phyloP scores from a whole-genome alignment of 768 basidiomycete genomes.

The Rhizopogon vinicolor region DNA sequence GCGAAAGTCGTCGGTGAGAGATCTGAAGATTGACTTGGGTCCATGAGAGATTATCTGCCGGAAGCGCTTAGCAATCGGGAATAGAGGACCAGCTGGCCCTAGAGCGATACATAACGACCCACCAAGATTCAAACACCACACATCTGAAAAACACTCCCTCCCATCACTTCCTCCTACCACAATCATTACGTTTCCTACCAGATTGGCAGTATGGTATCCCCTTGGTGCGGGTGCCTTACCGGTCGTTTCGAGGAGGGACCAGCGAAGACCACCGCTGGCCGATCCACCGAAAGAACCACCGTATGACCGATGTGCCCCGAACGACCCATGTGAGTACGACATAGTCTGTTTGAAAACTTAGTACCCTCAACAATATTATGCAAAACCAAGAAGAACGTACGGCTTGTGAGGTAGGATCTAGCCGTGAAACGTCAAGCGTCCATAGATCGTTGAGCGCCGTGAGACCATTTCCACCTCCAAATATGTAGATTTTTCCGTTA shows the following conservation, averaged over 20 bases:
- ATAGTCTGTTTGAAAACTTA: not conserved
- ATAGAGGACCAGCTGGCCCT: not conserved
- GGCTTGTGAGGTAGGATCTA: conserved; percentile 17
- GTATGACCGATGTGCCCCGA: too few relatives aligned
- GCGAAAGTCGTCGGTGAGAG: conserved; percentile 63
- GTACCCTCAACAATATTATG: not conserved
- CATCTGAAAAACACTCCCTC: conserved; percentile 79
- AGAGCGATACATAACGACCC: conserved; percentile 21
- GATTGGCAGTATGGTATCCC: conserved; percentile 90
- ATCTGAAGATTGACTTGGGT: conserved; percentile 18
- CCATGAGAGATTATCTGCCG: conserved; percentile 24
- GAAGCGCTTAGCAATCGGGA: not conserved
- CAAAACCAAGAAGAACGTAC: not conserved
- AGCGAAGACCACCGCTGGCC: conserved; percentile 34
- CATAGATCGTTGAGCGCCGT: conserved; percentile 89
- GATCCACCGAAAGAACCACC: conserved; percentile 11
- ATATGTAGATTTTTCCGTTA: conserved; percentile 70
- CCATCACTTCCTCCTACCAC: conserved; percentile 92
- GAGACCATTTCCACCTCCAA: conserved; percentile 92
- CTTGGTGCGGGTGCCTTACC: conserved; percentile 58
- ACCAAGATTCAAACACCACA: conserved; percentile 88
- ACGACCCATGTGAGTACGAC: not conserved
- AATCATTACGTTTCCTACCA: conserved; percentile 82
- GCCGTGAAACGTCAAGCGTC: conserved; percentile 66
- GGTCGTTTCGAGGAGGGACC: conserved; percentile 54